phyloP scores from a whole-genome alignment of 1,139 yeast species.

The Taphrina pruni region DNA sequence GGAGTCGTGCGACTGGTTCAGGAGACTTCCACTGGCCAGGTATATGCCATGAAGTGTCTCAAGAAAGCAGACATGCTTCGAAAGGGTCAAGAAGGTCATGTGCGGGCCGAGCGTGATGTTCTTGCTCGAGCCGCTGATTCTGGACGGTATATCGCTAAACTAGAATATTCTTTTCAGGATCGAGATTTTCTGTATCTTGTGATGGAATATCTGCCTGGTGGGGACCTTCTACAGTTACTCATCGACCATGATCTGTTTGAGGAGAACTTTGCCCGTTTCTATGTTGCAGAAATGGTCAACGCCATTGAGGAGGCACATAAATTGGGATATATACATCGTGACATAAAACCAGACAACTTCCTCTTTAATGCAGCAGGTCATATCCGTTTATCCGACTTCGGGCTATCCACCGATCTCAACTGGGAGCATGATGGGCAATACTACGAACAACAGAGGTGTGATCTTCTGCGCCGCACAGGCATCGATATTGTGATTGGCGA shows the following conservation, averaged over 20 bases:
- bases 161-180: slow-evolving; percentile 41
- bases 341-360: slow-evolving; percentile 75
- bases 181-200: slow-evolving; percentile 84
- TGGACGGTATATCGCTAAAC: slow-evolving; percentile 38
- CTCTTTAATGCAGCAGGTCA: slow-evolving; percentile 82
- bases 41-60: slow-evolving; percentile 43
- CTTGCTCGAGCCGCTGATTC: slow-evolving; percentile 39
- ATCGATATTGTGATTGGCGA: slow-evolving; percentile 37
- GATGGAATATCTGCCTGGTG: slow-evolving; percentile 97
- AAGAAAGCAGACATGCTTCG: slow-evolving; percentile 42
- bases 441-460: slow-evolving; percentile 40
- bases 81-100: slow-evolving; percentile 62
- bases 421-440: slow-evolving; percentile 64
- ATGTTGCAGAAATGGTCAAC: slow-evolving; percentile 82
- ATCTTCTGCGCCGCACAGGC: slow-evolving; percentile 40
- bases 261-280: slow-evolving; percentile 85
- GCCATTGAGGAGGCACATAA: slow-evolving; percentile 82
- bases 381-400: slow-evolving; percentile 82
- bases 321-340: slow-evolving; percentile 83
- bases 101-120: slow-evolving; percentile 57
- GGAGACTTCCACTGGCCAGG: slow-evolving; percentile 27
- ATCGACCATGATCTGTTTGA: slow-evolving; percentile 78
- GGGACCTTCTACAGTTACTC: slow-evolving; percentile 78
- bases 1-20: slow-evolving; percentile 42
- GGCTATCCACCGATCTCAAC: slow-evolving; percentile 62